These are phyloP conservation scores for Alnus rubra DNA, from an alignment of 306 rosid species.

Conservation along the genomic window DNA sequence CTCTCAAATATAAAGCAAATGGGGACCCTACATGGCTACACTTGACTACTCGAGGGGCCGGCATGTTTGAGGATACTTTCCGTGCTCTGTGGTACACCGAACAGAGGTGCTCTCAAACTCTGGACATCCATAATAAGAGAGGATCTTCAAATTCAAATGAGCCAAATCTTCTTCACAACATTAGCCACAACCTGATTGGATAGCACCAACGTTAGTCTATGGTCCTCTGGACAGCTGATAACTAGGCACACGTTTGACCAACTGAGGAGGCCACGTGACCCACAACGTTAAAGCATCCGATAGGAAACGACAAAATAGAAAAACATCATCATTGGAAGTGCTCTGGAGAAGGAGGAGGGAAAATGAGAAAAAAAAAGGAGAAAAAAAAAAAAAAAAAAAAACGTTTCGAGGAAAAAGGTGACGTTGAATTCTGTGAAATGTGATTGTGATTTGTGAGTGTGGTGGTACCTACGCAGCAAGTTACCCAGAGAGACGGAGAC, in stretches of 20 bases:
- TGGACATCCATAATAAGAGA: neutral
- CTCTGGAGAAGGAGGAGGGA: neutral
- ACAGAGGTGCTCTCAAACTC: neutral
- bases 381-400: neutral
- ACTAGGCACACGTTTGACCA: neutral
- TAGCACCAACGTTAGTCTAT: no score
- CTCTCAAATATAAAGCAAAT: neutral
- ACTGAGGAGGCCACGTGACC: conserved; percentile 12
- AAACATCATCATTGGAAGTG: neutral
- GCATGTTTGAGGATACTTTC: neutral
- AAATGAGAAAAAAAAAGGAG: neutral
- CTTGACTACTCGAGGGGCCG: no score
- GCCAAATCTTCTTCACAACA: neutral
- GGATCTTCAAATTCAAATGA: no score
- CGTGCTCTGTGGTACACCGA: neutral
- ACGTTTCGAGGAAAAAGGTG: neutral
- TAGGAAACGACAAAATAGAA: neutral
- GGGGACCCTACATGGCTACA: neutral
- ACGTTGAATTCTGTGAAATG: neutral
- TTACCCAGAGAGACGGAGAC: neutral
- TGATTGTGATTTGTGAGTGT: neutral
- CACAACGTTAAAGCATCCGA: conserved; percentile 3
- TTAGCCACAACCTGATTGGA: neutral
- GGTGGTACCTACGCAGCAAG: neutral
- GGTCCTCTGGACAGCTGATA: neutral